Evolutionary conservation across 306 rosid species (phyloP).

Genomic region (Quercus berberidifolia): DNA sequence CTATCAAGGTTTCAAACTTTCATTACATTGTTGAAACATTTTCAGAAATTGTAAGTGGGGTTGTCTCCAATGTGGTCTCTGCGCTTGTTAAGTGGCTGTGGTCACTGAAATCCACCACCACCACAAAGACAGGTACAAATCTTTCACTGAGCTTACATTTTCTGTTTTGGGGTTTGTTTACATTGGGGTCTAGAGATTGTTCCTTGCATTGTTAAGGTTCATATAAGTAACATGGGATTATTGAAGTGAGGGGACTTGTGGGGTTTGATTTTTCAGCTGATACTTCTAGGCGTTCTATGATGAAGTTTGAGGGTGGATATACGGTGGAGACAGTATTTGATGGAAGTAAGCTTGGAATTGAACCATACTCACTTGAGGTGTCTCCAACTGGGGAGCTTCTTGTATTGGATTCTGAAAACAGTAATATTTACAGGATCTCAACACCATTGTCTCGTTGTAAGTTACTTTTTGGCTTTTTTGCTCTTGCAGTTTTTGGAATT

Average conservation of each 20-base stretch:
- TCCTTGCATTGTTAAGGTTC: not conserved
- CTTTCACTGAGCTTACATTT: conserved; percentile 8
- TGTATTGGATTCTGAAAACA: conserved; percentile 86
- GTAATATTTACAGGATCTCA: conserved; percentile 81
- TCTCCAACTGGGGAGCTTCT: conserved; percentile 75
- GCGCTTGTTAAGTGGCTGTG: conserved; percentile 79
- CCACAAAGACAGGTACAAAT: conserved; percentile 56
- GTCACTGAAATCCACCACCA: conserved; percentile 74
- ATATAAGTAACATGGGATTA: not conserved
- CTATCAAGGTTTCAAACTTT: not conserved
- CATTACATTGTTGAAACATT: conserved; percentile 20
- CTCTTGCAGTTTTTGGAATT: not conserved
- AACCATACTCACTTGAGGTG: conserved; percentile 72
- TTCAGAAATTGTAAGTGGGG: conserved; percentile 73
- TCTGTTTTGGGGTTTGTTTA: conserved; percentile 7
- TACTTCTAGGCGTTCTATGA: conserved; percentile 63
- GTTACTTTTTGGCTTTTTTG: conserved; percentile 19
- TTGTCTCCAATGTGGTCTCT: conserved; percentile 84
- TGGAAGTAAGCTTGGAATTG: conserved; percentile 91
- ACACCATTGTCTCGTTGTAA: conserved; percentile 72
- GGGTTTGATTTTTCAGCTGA: conserved; percentile 47
- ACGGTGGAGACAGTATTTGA: conserved; percentile 89
- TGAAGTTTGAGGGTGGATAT: conserved; percentile 93
- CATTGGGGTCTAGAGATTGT: conserved; percentile 10
- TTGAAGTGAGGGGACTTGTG: conserved; percentile 23